A percentile compares a stretch with the other conserved stretches of the same genome.
Conservation (phyloP, 1,284 basidiomycete genomes). For the Rhodofomes roseus region DNA sequence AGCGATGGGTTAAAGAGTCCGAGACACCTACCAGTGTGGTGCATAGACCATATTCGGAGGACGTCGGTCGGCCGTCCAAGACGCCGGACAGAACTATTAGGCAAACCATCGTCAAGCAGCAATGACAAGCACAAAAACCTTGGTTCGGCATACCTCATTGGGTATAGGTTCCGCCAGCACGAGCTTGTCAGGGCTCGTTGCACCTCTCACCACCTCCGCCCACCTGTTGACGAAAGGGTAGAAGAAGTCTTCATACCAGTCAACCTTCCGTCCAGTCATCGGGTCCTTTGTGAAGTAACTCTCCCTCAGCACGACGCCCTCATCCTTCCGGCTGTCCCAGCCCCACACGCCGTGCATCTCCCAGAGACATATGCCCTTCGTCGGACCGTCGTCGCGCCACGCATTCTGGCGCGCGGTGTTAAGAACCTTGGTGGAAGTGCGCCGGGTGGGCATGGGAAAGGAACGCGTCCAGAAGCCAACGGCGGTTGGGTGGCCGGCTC, state of each 20-base stretch:
- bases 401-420: constrained; percentile 57
- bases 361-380: constrained; percentile 78
- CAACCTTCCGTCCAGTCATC: constrained; percentile 58
- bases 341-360: constrained; percentile 93
- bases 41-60: constrained; percentile 80
- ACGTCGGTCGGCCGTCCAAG: constrained; percentile 65
- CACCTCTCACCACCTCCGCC: constrained; percentile 60
- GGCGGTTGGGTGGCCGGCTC: constrained; percentile 70
- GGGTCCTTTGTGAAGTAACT: constrained; percentile 83
- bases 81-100: constrained; percentile 77
- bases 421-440: constrained; percentile 52
- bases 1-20: neutral
- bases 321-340: constrained; percentile 71
- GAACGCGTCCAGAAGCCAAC: constrained; percentile 77
- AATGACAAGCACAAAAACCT: neutral
- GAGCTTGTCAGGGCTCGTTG: constrained; percentile 56
- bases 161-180: constrained; percentile 84
- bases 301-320: constrained; percentile 78
- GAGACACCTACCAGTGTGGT: constrained; percentile 74
- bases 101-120: neutral
- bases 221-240: constrained; percentile 78
- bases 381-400: constrained; percentile 72
- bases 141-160: constrained; percentile 67
- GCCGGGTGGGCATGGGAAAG: constrained; percentile 80
- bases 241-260: constrained; percentile 87